These are phyloP conservation scores for Sarcodon aspratus DNA, from an alignment of 768 basidiomycete genomes.

Conservation along the genomic window DNA sequence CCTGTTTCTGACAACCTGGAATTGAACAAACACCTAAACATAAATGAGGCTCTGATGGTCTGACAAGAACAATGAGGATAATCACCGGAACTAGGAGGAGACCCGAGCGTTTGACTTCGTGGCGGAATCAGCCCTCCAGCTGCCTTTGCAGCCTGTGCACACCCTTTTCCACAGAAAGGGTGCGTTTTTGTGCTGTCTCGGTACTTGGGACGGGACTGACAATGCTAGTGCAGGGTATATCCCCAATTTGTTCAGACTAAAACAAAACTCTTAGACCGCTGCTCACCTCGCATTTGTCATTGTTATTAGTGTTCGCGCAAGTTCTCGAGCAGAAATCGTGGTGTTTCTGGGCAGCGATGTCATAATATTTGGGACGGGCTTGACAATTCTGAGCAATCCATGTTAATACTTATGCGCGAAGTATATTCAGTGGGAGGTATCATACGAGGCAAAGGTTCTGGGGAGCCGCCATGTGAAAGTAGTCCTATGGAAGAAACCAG, in stretches of 20 bases:
- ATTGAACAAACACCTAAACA: constrained; percentile 34
- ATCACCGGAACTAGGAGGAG: neutral
- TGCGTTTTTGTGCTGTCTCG: constrained; percentile 46
- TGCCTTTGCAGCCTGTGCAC: neutral
- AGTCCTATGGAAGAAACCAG: too few relatives aligned
- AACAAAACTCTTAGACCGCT: neutral
- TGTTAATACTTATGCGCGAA: too few relatives aligned
- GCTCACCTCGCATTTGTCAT: neutral
- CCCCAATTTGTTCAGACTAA: neutral
- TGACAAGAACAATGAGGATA: constrained; percentile 29
- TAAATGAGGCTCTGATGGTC: constrained; percentile 24
- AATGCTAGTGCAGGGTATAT: constrained; percentile 28
- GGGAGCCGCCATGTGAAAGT: too few relatives aligned
- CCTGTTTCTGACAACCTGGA: constrained; percentile 37
- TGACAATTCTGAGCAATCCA: constrained; percentile 36
- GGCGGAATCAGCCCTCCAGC: neutral
- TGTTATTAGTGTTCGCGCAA: neutral
- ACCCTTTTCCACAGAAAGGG: constrained; percentile 24
- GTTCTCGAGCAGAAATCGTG: neutral
- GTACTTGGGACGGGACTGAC: constrained; percentile 48
- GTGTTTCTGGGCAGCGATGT: constrained; percentile 8
- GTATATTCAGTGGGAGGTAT: too few relatives aligned
- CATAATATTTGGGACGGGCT: constrained; percentile 41
- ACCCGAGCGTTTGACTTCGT: neutral
- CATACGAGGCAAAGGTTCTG: too few relatives aligned